Conservation (phyloP, 2,329 filamentous ascomycete species). For the Beauveria pseudobassiana region DNA sequence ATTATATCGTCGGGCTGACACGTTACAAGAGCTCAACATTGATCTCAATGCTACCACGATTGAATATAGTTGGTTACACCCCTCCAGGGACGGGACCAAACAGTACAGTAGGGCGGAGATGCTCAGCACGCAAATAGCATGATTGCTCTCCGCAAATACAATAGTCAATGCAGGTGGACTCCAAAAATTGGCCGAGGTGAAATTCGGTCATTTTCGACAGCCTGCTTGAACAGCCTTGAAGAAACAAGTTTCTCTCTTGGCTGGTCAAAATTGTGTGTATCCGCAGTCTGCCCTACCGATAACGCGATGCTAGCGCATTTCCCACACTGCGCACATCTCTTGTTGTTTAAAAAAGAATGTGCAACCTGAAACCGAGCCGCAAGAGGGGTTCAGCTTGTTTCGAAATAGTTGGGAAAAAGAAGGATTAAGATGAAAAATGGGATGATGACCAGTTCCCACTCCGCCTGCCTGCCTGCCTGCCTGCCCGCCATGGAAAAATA, state of each 20-base stretch:
- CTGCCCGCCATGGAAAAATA: no score
- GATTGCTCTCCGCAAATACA: neutral
- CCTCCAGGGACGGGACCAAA: no score
- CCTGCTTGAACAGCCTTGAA: neutral
- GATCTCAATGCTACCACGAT: neutral
- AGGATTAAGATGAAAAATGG: neutral
- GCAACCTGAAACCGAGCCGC: slow-evolving; percentile 1
- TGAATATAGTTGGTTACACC: neutral
- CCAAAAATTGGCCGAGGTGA: neutral
- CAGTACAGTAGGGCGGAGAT: neutral
- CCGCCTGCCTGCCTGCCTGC: no score
- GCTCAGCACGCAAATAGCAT: neutral
- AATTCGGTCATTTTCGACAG: neutral
- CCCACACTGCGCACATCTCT: neutral
- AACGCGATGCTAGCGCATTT: neutral
- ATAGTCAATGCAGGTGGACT: neutral
- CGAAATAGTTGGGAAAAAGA: neutral
- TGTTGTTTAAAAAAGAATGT: slow-evolving; percentile 1
- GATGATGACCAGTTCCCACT: neutral
- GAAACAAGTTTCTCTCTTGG: no score
- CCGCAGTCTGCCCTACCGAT: neutral
- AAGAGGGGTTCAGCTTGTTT: neutral
- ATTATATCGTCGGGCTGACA: no score
- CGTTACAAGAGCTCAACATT: neutral
- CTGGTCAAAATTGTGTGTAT: no score